phyloP scores from a whole-genome alignment of 2,329 filamentous ascomycete genomes.

The Magnaporthiopsis incrustans region DNA sequence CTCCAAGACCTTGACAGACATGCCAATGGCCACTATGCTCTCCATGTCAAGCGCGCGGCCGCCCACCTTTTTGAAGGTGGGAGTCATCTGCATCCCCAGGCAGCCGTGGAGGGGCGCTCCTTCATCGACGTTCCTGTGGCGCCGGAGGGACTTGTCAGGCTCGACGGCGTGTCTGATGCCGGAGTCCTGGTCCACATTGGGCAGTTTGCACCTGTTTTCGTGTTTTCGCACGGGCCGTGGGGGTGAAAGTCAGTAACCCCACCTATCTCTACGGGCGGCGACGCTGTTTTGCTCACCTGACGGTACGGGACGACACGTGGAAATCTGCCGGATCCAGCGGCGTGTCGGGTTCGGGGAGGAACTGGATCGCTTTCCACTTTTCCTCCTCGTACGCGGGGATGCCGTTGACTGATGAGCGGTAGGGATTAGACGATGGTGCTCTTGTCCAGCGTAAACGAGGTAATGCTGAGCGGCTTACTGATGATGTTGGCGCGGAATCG shows the following conservation, averaged over 20 bases:
- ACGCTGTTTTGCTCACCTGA: slow-evolving; percentile 40
- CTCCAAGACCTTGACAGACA: slow-evolving; percentile 42
- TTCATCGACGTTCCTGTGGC: slow-evolving; percentile 50
- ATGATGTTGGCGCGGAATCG: slow-evolving; percentile 69
- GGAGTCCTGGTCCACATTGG: slow-evolving; percentile 58
- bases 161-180: slow-evolving; percentile 47
- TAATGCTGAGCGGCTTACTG: slow-evolving; percentile 29
- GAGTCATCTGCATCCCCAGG: slow-evolving; percentile 59
- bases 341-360: slow-evolving; percentile 40
- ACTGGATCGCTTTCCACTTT: slow-evolving; percentile 53
- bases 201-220: slow-evolving; percentile 55
- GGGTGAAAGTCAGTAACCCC: too few species aligned
- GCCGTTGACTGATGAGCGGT: slow-evolving; percentile 33
- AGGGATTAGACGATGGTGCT: slow-evolving; percentile 7
- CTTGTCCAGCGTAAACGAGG: slow-evolving; percentile 6
- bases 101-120: slow-evolving; percentile 50
- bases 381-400: slow-evolving; percentile 61
- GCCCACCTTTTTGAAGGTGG: slow-evolving; percentile 33
- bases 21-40: slow-evolving; percentile 46
- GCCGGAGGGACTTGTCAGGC: slow-evolving; percentile 50
- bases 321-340: slow-evolving; percentile 36
- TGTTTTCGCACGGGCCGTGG: too few species aligned
- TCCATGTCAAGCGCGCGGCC: slow-evolving; percentile 21
- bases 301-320: slow-evolving; percentile 56
- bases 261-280: neutral